Evolutionary conservation across 805 yeast species (phyloP), one percentile per base, ranked within the genome.

Genomic region (Saturnispora galanensis): DNA sequence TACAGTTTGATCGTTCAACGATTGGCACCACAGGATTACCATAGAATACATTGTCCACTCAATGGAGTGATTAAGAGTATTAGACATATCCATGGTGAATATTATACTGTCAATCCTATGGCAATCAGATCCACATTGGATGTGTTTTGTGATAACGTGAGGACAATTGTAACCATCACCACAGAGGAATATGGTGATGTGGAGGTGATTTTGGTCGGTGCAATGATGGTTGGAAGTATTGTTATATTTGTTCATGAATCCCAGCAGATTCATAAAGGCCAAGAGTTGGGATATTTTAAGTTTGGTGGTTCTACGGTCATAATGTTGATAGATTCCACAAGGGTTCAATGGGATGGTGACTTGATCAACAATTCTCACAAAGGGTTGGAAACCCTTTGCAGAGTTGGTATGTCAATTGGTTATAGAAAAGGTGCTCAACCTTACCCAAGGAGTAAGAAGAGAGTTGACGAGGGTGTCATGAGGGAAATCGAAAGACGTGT

Each of bases 211-310:
- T 79, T 93, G 5, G 86, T 90, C 4, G 98, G 98, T 31, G 98
- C 98, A 0, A 90, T 93, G 97, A 88, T 90, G 97, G 98, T 90
- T 2, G 97, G 97, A 0, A 82, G 95, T 2, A 88, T 82, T 2
- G 73, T 87, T 0, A 60, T 90, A 28, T 80, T 90, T 0, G 81
- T 79, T 12, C 58, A 72, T 42, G 74, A 71, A 38, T 87, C 86
- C 2, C 77, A 77, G 37, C 33, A 43, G 0, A 69, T 90, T 3
- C 54, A 63, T 8, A 70, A 89, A 38, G 84, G 93, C 4, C 89
- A 84, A 36, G 97, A 90, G 55, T 63, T 90, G 26, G 98, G 98
- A 0, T 90, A 86, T 58, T 90, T 90, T 72, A 86, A 89, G 58
- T 90, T 90, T 66, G 98, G 98, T 11, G 98, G 98, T 0, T 84